Evolutionary conservation across 192 early-diverging fungal genomes (phyloP), one percentile per base, ranked within the genome.

Genomic region (Mortierella alpina): DNA sequence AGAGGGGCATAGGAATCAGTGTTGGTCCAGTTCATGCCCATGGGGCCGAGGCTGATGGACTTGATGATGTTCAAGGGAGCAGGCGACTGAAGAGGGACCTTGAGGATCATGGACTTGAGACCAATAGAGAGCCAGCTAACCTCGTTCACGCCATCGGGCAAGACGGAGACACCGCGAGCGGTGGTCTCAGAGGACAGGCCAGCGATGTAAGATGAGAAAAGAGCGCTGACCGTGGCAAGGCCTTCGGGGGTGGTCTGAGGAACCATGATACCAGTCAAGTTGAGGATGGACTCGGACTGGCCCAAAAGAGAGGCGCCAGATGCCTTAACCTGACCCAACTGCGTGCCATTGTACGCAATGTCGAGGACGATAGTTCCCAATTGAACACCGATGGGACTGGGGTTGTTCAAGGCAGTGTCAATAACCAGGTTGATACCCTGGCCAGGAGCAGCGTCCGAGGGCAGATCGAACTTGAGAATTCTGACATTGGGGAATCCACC

Each of bases 371-470:
- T 68, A 14, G 89, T 88, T 55, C 90, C 90, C 14, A 91, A 81
- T 52, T 85, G 66, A 17, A 91, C 83, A 48, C 85, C 82, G 52
- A 91, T 84, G 22, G 86, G 85, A 15, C 86, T 87, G 57, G 88
- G 88, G 68, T 87, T 89, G 49, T 66, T 75, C 58, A 91, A 63
- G n/a, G 73, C 74, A 40, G 89, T 88, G 55, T 78, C 80, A 11
- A 91, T 87, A 15, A 71, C 69, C 63, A 91, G 65, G 46, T 82
- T 72, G 66, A 91, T 90, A 71, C 90, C 90, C 62, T 89, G 86
- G 23, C 77, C 75, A 58, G 84, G 77, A 62, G 85, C 86, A 59
- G 77, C 77, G 76, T 89, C 85, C 7, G 76, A 68, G 20, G 88
- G 90, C 20, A 89, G 61, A 46, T 87, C 66, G 60, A 92, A 90